Evolutionary conservation across 768 basidiomycete genomes (phyloP).

Genomic region (Russula lepida): DNA sequence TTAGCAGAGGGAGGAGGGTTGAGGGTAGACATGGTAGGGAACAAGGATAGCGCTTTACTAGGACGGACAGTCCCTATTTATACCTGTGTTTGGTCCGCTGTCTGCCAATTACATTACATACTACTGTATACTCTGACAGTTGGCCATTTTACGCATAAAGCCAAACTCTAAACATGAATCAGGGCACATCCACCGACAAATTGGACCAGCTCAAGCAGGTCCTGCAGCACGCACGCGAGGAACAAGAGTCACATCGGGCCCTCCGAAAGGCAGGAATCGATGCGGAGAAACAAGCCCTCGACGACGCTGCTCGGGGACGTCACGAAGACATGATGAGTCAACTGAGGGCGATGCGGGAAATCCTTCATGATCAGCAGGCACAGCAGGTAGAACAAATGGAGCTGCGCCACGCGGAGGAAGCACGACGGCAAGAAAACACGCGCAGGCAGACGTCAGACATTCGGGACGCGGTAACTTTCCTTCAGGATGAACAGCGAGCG

Average conservation of each 20-base stretch:
- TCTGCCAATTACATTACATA: neutral
- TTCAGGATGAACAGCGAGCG: conserved; percentile 6
- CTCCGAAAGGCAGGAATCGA: neutral
- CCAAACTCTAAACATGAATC: conserved; percentile 2
- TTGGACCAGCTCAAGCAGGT: conserved; percentile 7
- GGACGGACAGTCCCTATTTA: neutral
- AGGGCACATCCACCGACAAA: conserved; percentile 1
- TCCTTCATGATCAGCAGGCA: conserved; percentile 2
- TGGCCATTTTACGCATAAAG: conserved; percentile 3
- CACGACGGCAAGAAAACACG: neutral
- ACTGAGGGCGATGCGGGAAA: conserved; percentile 5
- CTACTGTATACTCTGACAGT: neutral
- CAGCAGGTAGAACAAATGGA: conserved; percentile 4
- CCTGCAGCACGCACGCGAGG: conserved; percentile 7
- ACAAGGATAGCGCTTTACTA: neutral
- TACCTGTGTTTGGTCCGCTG: neutral
- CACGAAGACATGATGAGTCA: conserved; percentile 17
- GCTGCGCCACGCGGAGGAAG: conserved; percentile 3
- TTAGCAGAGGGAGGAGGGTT: neutral
- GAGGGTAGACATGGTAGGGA: conserved; percentile 15
- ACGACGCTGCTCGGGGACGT: neutral
- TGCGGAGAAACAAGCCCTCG: neutral
- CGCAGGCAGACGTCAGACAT: conserved; percentile 9
- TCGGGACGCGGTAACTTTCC: neutral
- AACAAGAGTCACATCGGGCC: conserved; percentile 8